Base-by-base conservation (phyloP, 352 stramenopile species). In the Pythium plurisporium region DNA sequence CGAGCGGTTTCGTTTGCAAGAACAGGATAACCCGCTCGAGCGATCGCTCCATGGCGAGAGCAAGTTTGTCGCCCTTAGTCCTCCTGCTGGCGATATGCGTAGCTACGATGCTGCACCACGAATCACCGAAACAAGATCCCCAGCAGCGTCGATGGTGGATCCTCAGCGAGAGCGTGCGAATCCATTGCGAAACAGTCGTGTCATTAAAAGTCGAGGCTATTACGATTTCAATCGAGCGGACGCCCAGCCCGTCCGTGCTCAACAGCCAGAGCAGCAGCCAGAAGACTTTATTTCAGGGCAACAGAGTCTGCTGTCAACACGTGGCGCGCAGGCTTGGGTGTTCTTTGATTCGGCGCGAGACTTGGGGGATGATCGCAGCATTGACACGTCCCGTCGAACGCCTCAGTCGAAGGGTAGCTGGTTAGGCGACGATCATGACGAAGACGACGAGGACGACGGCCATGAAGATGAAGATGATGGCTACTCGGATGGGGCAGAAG, bases 161-260 rank as follows among this genome's bases (percentile, higher is more conserved):
- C 30, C 52, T 22, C 59, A 30, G 23, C 33, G 20, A 23, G 6
- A 42, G 6, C 44, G 36, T 9, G 46, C 33, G 4, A 57, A 63
- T 15, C 38, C 57, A 10, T 29, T 91, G 17, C 74, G 73, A 48
- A 78, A 45, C 46, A 89, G 77, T 38, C 81, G 81, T 9, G 73
- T 88, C 17, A 91, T 91, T 56, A 85, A 85, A 59, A 91, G 81
- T 55, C 72, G 81, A 27, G 81, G 81, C 0, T 91, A 87, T 44
- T 91, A 91, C 49, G 71, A 87, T 51, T 64, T 89, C 23, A 71
- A 83, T 22, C 64, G 52, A 9, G 65, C 66, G 0, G 62, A 64
- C 15, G 52, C 57, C 17, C 41, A 62, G 33, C 33, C 17, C 19
- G n/a, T n/a, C n/a, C 17, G n/a, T 20, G 17, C 45, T 34, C 47